These are phyloP conservation scores for Amphirosellinia nigrospora DNA, from an alignment of 495 filamentous ascomycete species.

Conservation along the genomic window DNA sequence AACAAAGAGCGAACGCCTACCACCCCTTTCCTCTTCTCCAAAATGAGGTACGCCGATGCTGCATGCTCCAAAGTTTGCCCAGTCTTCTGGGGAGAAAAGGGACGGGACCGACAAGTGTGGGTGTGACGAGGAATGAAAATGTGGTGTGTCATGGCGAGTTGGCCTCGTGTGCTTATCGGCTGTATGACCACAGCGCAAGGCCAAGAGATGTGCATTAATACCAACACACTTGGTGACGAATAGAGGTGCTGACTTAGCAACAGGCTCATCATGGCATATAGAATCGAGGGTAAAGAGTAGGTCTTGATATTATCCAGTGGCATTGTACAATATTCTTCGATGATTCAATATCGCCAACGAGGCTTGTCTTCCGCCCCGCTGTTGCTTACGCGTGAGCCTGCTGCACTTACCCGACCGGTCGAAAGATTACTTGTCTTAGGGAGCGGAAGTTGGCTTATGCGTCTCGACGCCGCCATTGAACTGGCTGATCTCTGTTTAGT, in stretches of 20 bases:
- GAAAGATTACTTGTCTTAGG: slow-evolving; percentile 40
- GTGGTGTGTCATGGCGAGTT: not conserved
- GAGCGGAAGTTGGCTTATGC: slow-evolving; percentile 58
- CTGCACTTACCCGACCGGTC: slow-evolving; percentile 37
- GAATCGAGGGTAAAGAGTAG: not conserved
- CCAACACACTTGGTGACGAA: not conserved
- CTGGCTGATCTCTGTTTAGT: slow-evolving; percentile 51
- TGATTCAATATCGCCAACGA: slow-evolving; percentile 27
- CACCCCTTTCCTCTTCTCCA: not conserved
- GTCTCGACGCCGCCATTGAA: slow-evolving; percentile 53
- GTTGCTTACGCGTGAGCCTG: slow-evolving; percentile 22
- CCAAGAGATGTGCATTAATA: not conserved
- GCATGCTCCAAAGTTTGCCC: slow-evolving; percentile 6
- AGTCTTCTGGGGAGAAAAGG: not conserved
- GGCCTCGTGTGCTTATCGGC: not conserved
- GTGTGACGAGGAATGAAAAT: slow-evolving; percentile 14
- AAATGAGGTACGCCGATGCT: slow-evolving; percentile 18
- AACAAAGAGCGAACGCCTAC: slow-evolving; percentile 12
- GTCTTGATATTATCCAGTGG: not conserved
- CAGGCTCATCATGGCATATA: not conserved
- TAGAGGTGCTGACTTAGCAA: not conserved
- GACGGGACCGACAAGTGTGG: not conserved
- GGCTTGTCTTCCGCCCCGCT: slow-evolving; percentile 17
- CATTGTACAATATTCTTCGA: not conserved
- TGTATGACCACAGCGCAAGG: slow-evolving; percentile 2